These are phyloP conservation scores for Pythium dissotocum DNA, from an alignment of 352 stramenopile genomes.

Conservation along the genomic window DNA sequence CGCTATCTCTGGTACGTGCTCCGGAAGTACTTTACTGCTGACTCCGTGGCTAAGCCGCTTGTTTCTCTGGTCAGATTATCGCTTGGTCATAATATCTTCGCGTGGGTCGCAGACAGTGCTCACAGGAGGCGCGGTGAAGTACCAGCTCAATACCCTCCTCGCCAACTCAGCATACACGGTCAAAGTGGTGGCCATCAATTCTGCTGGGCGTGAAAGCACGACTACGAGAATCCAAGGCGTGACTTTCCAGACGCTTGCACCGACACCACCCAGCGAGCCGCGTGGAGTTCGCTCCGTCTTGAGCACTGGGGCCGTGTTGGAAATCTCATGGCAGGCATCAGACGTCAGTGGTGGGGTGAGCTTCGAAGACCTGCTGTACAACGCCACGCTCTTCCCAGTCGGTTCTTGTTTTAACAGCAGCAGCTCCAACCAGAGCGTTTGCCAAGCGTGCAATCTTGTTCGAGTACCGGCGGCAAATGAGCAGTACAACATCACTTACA, in stretches of 20 bases:
- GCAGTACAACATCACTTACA: slow-evolving; percentile 29
- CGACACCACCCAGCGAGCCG: slow-evolving; percentile 37
- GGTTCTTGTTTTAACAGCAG: slow-evolving; percentile 31
- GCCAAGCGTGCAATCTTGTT: slow-evolving; percentile 36
- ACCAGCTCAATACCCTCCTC: slow-evolving; percentile 33
- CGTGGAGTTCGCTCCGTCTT: slow-evolving; percentile 32
- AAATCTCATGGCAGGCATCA: slow-evolving; percentile 54
- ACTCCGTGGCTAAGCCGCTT: background rate
- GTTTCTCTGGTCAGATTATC: slow-evolving; percentile 28
- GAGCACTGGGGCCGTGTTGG: slow-evolving; percentile 45
- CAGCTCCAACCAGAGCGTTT: slow-evolving; percentile 15
- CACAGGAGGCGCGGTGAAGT: slow-evolving; percentile 12
- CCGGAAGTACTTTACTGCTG: background rate
- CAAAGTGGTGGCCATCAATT: slow-evolving; percentile 50
- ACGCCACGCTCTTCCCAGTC: slow-evolving; percentile 37
- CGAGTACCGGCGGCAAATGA: slow-evolving; percentile 17
- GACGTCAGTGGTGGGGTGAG: slow-evolving; percentile 36
- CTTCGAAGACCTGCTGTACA: slow-evolving; percentile 46
- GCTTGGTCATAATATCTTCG: slow-evolving; percentile 6
- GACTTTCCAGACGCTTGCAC: slow-evolving; percentile 43
- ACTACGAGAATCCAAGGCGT: slow-evolving; percentile 15
- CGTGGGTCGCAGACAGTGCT: slow-evolving; percentile 23
- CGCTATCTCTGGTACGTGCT: slow-evolving; percentile 40
- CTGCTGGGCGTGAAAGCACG: slow-evolving; percentile 30
- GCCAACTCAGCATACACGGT: slow-evolving; percentile 49